Evolutionary conservation across 2,329 filamentous ascomycete species (phyloP).

Genomic region (Colletotrichum sp.): DNA sequence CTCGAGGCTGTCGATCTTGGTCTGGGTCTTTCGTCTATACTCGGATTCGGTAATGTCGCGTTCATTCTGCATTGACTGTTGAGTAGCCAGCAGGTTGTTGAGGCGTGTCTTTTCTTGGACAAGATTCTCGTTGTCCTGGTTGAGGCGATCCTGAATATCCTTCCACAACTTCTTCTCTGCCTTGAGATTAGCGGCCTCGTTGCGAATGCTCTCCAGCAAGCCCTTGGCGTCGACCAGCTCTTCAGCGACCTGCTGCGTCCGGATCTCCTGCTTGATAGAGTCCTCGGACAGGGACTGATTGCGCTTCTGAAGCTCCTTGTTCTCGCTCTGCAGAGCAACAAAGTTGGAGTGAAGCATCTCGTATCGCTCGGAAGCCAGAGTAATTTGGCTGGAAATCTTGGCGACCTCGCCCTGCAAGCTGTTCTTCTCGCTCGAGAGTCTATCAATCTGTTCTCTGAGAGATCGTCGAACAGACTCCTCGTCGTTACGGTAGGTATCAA

Average conservation of each 20-base stretch:
- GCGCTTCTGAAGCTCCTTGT: conserved; percentile 84
- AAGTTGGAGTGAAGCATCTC: conserved; percentile 92
- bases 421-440: conserved; percentile 81
- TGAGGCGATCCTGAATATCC: conserved; percentile 86
- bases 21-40: conserved; percentile 78
- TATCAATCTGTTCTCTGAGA: conserved; percentile 84
- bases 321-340: conserved; percentile 82
- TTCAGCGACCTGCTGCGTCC: conserved; percentile 89
- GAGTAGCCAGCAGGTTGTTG: conserved; percentile 80
- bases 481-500: conserved; percentile 89
- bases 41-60: conserved; percentile 86
- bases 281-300: conserved; percentile 79
- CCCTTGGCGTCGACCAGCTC: conserved; percentile 88
- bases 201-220: conserved; percentile 83
- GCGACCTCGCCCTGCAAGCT: conserved; percentile 83
- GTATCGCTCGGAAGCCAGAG: conserved; percentile 81
- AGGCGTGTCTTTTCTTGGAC: conserved; percentile 85
- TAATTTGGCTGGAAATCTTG: conserved; percentile 79
- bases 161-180: conserved; percentile 96
- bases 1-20: conserved; percentile 79
- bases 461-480: conserved; percentile 81
- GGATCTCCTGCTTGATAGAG: conserved; percentile 87
- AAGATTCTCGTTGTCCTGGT: conserved; percentile 85
- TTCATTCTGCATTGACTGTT: conserved; percentile 92
- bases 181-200: conserved; percentile 90